Evolutionary conservation across 805 yeast species (phyloP), one percentile per base, ranked within the genome.

Genomic region (Millerozyma miso): DNA sequence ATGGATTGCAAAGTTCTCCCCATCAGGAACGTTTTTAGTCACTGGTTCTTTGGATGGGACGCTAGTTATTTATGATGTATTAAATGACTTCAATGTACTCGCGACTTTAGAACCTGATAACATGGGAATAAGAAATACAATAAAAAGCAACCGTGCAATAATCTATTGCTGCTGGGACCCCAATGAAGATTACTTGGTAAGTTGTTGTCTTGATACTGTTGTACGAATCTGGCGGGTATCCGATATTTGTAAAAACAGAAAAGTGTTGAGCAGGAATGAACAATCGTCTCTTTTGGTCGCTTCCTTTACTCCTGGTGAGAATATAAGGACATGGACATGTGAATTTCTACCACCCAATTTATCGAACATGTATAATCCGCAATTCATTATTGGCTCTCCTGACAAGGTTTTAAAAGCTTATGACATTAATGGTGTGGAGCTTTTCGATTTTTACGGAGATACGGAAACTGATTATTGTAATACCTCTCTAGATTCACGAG

Each of bases 1-100:
- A 10, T 90, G 97, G 97, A 84, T 73, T 56, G 72, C 85, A 12
- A 77, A 77, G 44, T 89, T 87, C 56, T 83, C 93, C 4, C 85
- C 88, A 37, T 75, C 77, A 62, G 97, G 97, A 2, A 74, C 72
- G 47, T 80, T 69, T 49, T 65, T 90, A 33, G 95, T 88, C n/a
- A 77, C 90, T 0, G 85, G 90, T 0, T 80, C 93, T 5, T 74
- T 79, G 13, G 95, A 88, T 56, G 73, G 79, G 4, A 68, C 73
- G 18, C 71, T 87, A 31, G 63, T 79, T 26, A 69, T 89, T 10
- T 88, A 86, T 65, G 84, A 83, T 57, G 84, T 82, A 2, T 56
- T 64, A 3, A 67, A 80, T 35, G 54, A 59, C 37, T 71, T 67
- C 44, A 54, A 56, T 40, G 54, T 61, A 4, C 40, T 66, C 29